Evolutionary conservation across 495 filamentous ascomycete species (phyloP), one percentile per base, ranked within the genome.

Genomic region (Cercophora scortea): DNA sequence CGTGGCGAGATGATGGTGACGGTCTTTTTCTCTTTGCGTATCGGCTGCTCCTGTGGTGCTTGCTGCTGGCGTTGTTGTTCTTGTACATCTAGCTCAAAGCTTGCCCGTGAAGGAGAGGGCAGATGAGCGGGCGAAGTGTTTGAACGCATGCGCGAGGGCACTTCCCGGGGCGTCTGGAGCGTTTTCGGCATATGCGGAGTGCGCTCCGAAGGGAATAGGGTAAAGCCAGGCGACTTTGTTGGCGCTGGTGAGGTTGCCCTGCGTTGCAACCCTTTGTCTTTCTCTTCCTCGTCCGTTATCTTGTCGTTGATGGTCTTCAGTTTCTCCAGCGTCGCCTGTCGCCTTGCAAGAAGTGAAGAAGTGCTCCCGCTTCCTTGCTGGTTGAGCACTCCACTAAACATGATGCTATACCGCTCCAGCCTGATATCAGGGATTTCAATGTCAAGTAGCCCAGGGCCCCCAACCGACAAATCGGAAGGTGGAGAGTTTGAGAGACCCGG

Each of bases 341-440:
- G 76, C 60, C 86, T 76, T 59, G 80, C 77, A 46, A 89, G 70
- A 32, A 88, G 71, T 0, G 77, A 71, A 16, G 79, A 71, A 17
- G 64, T 54, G 34, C 53, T 50, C 18, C 40, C 50, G 48, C 47
- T 42, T 67, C 64, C 53, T 19, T 61, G 42, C 6, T 49, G 74
- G 65, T 60, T 72, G 46, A 96, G 73, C 8, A 96, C 77, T 42
- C 79, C 83, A 44, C 85, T 80, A 67, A 97, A 97, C 92, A 97
- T 96, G 47, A 97, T 80, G 53, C 89, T 95, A 56, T 96, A 97
- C 18, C 92, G 76, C 62, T 96, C 92, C 75, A 97, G 75, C 47
- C 89, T 74, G 40, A 88, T 76, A 35, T 78, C 74, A 0, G 92
- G 92, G 38, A 97, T 94, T 35, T 93, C 82, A 7, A 96, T 79